Percentiles rank a stretch among this genome's conserved stretches.
Evolutionary conservation across 371 early-diverging fungal species (phyloP).

Genomic region (Mortierella sp.): DNA sequence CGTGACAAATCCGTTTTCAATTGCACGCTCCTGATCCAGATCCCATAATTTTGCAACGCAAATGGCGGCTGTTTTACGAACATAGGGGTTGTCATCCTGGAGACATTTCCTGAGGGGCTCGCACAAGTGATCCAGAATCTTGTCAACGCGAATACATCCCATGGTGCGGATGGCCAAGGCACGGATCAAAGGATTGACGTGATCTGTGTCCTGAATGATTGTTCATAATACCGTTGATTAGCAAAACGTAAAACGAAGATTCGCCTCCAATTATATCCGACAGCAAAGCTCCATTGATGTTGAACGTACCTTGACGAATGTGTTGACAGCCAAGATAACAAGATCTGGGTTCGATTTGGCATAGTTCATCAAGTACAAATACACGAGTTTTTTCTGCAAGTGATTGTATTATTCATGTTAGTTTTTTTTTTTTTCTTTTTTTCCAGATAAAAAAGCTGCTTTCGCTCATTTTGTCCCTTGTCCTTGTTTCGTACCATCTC

Average conservation of each 20-base stretch:
- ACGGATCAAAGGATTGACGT: constrained; percentile 93
- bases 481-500: constrained; percentile 80
- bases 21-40: constrained; percentile 77
- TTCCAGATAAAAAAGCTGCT: not conserved
- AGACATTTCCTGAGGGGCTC: constrained; percentile 92
- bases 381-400: constrained; percentile 92
- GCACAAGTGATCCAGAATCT: constrained; percentile 90
- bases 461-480: not conserved
- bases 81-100: constrained; percentile 82
- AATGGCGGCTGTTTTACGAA: constrained; percentile 72
- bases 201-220: constrained; percentile 87
- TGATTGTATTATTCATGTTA: not conserved
- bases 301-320: constrained; percentile 69
- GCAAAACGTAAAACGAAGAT: not conserved
- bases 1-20: constrained; percentile 88
- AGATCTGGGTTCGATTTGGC: constrained; percentile 90
- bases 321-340: constrained; percentile 84
- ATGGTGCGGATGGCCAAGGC: constrained; percentile 96
- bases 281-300: not conserved
- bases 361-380: constrained; percentile 89
- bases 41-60: constrained; percentile 88
- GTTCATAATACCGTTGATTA: not conserved
- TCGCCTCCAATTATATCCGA: not conserved
- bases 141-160: constrained; percentile 78
- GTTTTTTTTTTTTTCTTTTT: not conserved